phyloP scores from a whole-genome alignment of 371 early-diverging fungal genomes.

The Rhizomucor pusillus region DNA sequence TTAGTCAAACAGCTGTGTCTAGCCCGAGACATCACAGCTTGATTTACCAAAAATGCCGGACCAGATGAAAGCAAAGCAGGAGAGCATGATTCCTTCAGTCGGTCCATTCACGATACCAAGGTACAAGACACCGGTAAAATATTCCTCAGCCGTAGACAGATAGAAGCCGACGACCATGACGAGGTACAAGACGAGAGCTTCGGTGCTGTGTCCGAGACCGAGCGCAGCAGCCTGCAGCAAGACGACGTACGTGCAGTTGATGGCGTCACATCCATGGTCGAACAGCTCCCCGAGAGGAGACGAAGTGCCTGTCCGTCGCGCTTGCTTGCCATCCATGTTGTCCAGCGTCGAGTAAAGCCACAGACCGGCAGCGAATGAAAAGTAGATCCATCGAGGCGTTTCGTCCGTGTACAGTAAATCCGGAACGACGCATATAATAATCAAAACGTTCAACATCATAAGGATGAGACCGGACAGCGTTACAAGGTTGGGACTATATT shows the following conservation, averaged over 20 bases:
- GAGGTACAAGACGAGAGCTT: constrained; percentile 58
- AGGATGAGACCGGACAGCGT: constrained; percentile 94
- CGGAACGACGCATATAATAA: constrained; percentile 72
- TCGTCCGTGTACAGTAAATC: constrained; percentile 61
- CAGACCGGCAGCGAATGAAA: constrained; percentile 82
- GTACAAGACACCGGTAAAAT: constrained; percentile 91
- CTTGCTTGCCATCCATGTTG: constrained; percentile 94
- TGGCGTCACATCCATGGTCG: constrained; percentile 90
- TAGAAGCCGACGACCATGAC: constrained; percentile 84
- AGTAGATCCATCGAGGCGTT: constrained; percentile 86
- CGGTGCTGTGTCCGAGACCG: constrained; percentile 75
- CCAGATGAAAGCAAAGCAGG: constrained; percentile 65
- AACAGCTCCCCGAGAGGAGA: constrained; percentile 97
- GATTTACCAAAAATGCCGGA: constrained; percentile 63
- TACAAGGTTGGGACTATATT: constrained; percentile 92
- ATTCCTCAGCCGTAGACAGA: constrained; percentile 94
- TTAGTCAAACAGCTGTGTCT: no score
- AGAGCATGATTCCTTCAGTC: constrained; percentile 89
- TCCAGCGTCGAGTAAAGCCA: constrained; percentile 97
- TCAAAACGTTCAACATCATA: constrained; percentile 75
- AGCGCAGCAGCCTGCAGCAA: constrained; percentile 83
- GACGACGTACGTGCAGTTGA: constrained; percentile 84
- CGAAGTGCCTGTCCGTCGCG: constrained; percentile 81
- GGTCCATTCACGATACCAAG: constrained; percentile 94
- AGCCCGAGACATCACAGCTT: not conserved